Conservation (phyloP, 2,329 filamentous ascomycete species). For the Myotisia sp. region DNA sequence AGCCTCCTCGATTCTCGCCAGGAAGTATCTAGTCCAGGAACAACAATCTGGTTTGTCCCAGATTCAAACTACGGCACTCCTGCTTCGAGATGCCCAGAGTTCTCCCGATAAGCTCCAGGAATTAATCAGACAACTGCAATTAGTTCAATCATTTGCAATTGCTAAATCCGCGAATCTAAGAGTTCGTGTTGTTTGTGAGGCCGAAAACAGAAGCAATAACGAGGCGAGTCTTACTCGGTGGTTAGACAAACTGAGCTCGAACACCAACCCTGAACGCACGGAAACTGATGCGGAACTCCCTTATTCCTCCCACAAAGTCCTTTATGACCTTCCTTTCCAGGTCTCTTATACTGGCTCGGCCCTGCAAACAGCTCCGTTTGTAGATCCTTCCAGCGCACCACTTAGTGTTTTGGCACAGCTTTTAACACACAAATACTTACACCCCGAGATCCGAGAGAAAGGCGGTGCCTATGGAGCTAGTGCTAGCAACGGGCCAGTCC, state of each 20-base stretch:
- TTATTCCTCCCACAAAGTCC: constrained; percentile 48
- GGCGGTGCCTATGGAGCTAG: constrained; percentile 92
- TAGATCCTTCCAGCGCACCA: constrained; percentile 56
- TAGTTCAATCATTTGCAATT: constrained; percentile 67
- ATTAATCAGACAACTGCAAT: constrained; percentile 68
- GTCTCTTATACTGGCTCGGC: constrained; percentile 86
- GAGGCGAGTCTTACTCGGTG: constrained; percentile 57
- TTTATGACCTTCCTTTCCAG: constrained; percentile 91
- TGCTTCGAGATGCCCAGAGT: constrained; percentile 54
- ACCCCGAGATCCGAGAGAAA: constrained; percentile 95
- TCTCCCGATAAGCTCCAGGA: constrained; percentile 56
- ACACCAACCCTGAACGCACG: constrained; percentile 23
- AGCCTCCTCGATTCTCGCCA: constrained; percentile 65
- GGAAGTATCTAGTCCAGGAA: constrained; percentile 58
- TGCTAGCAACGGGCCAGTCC: constrained; percentile 64
- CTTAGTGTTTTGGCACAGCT: constrained; percentile 83
- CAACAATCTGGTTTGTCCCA: constrained; percentile 85
- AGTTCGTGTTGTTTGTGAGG: constrained; percentile 71
- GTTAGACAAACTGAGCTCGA: constrained; percentile 40
- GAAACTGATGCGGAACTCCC: constrained; percentile 15
- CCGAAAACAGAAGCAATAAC: constrained; percentile 57
- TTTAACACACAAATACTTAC: constrained; percentile 88
- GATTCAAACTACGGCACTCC: constrained; percentile 64
- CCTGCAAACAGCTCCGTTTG: constrained; percentile 72
- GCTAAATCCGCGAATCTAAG: constrained; percentile 54